Conservation (phyloP, 345 rosid species). For the sweet orange (Citrus sinensis) region DVS_A1.0 CM039165.1:36211001-36211500, state of each 20-base stretch:
- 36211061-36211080: not conserved
- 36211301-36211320: conserved; percentile 13
- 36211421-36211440: conserved; percentile 61
- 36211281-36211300: conserved; percentile 16
- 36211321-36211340: conserved; percentile 35
- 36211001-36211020: not conserved
- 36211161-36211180: not conserved
- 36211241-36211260: conserved; percentile 5
- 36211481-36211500: not conserved
- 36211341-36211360: conserved; percentile 45
- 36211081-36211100: not conserved
- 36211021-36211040: not conserved
- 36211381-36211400: conserved; percentile 48
- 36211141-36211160: not conserved
- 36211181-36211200: not conserved
- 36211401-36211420: conserved; percentile 62
- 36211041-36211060: not conserved
- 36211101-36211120: not conserved
- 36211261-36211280: conserved; percentile 14
- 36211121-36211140: not conserved
- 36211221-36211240: not conserved
- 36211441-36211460: conserved; percentile 26
- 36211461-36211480: not conserved
- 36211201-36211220: not conserved
- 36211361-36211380: conserved; percentile 52